Conservation (phyloP, 768 basidiomycete genomes). For the Coprinopsis marcescibilis region DNA sequence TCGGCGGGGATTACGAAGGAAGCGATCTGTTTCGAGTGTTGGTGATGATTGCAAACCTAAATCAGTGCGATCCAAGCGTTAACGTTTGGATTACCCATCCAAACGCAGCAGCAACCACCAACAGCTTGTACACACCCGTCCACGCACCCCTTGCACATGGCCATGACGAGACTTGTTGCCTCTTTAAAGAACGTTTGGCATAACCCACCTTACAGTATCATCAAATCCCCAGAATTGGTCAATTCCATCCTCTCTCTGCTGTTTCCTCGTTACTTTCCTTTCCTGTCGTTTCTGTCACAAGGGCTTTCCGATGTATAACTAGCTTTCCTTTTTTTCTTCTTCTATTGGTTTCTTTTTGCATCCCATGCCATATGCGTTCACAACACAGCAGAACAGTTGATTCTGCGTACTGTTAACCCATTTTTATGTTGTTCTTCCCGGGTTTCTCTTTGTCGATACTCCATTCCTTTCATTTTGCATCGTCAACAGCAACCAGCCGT, state of each 20-base stretch:
- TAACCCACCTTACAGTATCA: too few species aligned
- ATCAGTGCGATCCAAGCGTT: constrained; percentile 16
- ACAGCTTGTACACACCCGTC: too few species aligned
- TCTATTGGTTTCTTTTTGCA: not conserved
- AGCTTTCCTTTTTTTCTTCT: not conserved
- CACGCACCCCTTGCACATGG: too few species aligned
- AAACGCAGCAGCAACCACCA: not conserved
- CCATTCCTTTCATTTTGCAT: not conserved
- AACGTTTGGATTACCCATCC: constrained; percentile 1
- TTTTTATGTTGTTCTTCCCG: not conserved
- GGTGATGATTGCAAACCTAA: constrained; percentile 20
- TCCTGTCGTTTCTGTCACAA: too few species aligned
- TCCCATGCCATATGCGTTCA: constrained; percentile 3
- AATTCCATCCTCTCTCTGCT: too few species aligned
- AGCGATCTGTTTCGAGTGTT: constrained; percentile 24
- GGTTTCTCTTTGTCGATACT: not conserved
- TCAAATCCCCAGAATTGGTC: too few species aligned
- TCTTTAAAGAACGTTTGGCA: too few species aligned
- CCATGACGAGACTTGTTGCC: too few species aligned
- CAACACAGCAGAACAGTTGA: too few species aligned
- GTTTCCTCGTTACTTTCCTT: too few species aligned
- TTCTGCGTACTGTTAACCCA: too few species aligned
- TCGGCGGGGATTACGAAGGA: constrained; percentile 61
- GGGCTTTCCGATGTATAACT: too few species aligned
- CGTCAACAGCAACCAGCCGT: not conserved